These are phyloP conservation scores for Phoenix dactylifera DNA, from an alignment of 176 grass and related monocot species.

Conservation along the genomic window DNA sequence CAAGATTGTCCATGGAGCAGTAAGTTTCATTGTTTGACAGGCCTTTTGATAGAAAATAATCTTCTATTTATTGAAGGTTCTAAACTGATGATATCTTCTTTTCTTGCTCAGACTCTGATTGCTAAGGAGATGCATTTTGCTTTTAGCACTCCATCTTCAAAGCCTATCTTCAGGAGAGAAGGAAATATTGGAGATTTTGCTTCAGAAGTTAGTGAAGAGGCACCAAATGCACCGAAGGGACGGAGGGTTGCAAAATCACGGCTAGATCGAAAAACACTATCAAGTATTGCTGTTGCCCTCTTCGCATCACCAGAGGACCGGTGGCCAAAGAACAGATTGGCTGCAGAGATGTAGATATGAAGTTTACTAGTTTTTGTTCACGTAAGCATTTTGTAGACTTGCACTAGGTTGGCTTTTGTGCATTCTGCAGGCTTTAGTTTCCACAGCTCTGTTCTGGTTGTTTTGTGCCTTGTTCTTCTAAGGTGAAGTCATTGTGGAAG, in stretches of 20 bases:
- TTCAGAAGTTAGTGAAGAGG: conserved; percentile 7
- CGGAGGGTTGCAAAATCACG: conserved; percentile 37
- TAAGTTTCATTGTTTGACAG: conserved; percentile 12
- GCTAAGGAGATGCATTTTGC: conserved; percentile 67
- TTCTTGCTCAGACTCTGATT: conserved; percentile 37
- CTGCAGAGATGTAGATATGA: no score
- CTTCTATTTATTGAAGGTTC: neutral
- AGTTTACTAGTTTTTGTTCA: no score
- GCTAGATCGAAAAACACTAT: conserved; percentile 28
- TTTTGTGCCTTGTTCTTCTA: no score
- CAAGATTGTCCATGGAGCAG: conserved; percentile 61
- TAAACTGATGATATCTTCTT: neutral
- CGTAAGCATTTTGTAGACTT: no score
- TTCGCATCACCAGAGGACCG: conserved; percentile 27
- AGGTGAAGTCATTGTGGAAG: neutral
- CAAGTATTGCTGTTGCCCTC: conserved; percentile 42
- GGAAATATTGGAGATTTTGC: neutral
- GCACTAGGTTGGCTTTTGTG: no score
- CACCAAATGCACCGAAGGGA: conserved; percentile 63
- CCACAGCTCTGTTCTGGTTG: no score
- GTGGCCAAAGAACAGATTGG: conserved; percentile 2
- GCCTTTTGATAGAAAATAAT: no score
- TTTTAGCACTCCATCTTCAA: conserved; percentile 42
- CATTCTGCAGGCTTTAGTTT: no score
- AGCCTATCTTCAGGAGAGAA: conserved; percentile 10